phyloP scores from a whole-genome alignment of 371 early-diverging fungal species.

The Apophysomyces elegans region DNA sequence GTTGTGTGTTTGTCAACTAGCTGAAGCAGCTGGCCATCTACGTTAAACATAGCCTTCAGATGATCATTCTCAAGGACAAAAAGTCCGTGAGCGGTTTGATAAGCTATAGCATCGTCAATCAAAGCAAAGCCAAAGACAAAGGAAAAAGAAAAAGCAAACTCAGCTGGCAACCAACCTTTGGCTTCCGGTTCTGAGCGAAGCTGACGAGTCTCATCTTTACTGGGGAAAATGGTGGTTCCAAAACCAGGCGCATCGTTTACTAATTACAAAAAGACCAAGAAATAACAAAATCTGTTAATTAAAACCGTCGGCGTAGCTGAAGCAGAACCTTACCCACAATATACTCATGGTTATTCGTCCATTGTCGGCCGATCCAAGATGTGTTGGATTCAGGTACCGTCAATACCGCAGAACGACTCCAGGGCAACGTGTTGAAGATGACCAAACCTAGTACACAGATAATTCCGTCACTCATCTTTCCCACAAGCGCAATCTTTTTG shows the following conservation, averaged over 20 bases:
- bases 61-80: constrained; percentile 75
- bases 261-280: not conserved
- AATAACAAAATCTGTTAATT: no score
- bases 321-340: constrained; percentile 35
- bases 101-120: constrained; percentile 29
- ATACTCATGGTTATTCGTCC: constrained; percentile 50
- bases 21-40: constrained; percentile 71
- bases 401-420: constrained; percentile 77
- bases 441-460: constrained; percentile 35
- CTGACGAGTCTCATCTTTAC: not conserved
- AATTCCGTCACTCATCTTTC: not conserved
- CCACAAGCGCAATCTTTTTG: not conserved
- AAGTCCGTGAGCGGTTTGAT: constrained; percentile 29
- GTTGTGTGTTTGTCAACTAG: constrained; percentile 62
- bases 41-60: constrained; percentile 70
- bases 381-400: constrained; percentile 53
- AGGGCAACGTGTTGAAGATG: constrained; percentile 83
- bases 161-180: not conserved
- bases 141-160: no score
- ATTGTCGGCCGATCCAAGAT: constrained; percentile 47
- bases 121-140: not conserved
- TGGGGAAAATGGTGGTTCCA: constrained; percentile 32
- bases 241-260: constrained; percentile 41
- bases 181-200: not conserved
- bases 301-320: no score